Evolutionary conservation across 345 rosid genomes (phyloP), one percentile per base, ranked within the genome.

Genomic region (Brassica juncea): DNA sequence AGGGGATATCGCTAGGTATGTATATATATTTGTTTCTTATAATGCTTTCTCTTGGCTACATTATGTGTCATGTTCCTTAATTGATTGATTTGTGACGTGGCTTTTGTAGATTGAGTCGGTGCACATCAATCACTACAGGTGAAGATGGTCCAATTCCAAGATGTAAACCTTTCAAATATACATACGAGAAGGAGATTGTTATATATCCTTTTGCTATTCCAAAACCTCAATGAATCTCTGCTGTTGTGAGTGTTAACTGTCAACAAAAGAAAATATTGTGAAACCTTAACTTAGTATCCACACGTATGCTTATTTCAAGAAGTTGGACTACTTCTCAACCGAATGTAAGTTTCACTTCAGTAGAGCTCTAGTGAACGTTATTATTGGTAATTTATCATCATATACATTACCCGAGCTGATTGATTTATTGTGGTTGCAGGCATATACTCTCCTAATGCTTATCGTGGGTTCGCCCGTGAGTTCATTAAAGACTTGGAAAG

Each of bases 241-340:
- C 8, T 6, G 37, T 6, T 19, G 19, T 19, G 19, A 19, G 19
- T 82, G 74, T 23, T 6, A 34, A 37, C 44, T 73, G 82, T 32
- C 16, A 75, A 62, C 3, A 12, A 1, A 0, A 8, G n/a, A 73
- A 47, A 0, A 57, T 37, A 44, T 59, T 82, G 75, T 42, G 83
- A 64, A 57, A 77, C 94, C 93, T 94, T 89, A 85, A 94, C 84
- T 15, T 49, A 67, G 32, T 49, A 67, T 32, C 11, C 77, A 70
- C 66, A 94, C 95, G 96, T 94, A 92, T 90, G 99, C 99, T 58
- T 94, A 92, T 80, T 94, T 94, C 88, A 94, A 91, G 91, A 92
- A 83, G 87, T 87, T 91, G 73, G 95, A 94, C 82, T 94, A 92
- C 90, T 92, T 94, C 88, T 94, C 99, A 14, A 94, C 98, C n/a